Evolutionary conservation across 179 eudicot species (phyloP).

Genomic region (Silene noctiflora): DNA sequence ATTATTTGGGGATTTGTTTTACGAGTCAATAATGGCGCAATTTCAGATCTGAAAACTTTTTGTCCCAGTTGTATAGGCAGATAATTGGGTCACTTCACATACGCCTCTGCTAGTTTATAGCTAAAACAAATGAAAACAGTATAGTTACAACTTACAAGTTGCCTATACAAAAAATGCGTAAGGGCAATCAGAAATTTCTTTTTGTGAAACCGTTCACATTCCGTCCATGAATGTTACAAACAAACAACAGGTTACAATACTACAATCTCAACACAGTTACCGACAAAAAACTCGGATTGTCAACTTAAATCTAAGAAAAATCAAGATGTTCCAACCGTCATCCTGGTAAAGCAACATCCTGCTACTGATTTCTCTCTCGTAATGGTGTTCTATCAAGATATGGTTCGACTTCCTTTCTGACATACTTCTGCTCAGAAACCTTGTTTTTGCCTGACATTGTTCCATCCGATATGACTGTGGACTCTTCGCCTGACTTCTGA

Average conservation of each 20-base stretch:
- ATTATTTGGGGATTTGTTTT: too few species aligned
- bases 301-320: slow-evolving; percentile 9
- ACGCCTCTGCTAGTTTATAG: not conserved
- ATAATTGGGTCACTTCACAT: not conserved
- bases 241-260: not conserved
- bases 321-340: not conserved
- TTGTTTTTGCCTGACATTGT: slow-evolving; percentile 8
- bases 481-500: slow-evolving; percentile 29
- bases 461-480: slow-evolving; percentile 18
- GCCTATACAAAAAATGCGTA: not conserved
- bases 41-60: not conserved
- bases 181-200: slow-evolving; percentile 1
- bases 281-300: slow-evolving; percentile 16
- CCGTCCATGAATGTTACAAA: not conserved
- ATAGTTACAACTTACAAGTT: not conserved
- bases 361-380: slow-evolving; percentile 55
- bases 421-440: slow-evolving; percentile 2
- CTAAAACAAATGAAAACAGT: not conserved
- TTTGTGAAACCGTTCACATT: not conserved
- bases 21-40: not conserved
- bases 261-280: slow-evolving; percentile 8
- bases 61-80: not conserved
- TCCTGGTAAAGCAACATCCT: not conserved
- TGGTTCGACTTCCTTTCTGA: slow-evolving; percentile 40
- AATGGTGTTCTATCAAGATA: slow-evolving; percentile 59